Conservation (phyloP, 257 asterid species). For the Solanum medicagineum region DNA sequence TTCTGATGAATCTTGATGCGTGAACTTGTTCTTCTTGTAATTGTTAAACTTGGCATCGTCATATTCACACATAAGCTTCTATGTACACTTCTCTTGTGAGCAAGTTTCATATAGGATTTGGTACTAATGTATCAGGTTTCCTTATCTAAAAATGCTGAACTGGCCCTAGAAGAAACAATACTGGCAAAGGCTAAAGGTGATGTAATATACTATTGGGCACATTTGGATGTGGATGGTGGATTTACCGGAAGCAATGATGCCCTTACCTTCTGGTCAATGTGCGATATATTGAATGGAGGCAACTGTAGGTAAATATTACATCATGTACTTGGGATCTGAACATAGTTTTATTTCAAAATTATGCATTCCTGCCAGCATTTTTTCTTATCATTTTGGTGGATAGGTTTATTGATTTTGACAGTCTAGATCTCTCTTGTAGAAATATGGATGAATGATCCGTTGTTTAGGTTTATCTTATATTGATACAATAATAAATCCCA, state of each 20-base stretch:
- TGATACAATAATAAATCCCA: not conserved
- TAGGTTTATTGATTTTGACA: not conserved
- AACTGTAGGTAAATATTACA: constrained; percentile 70
- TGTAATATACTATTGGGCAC: constrained; percentile 78
- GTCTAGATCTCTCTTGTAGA: not conserved
- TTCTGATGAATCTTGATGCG: not conserved
- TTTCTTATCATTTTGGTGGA: not conserved
- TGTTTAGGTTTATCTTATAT: not conserved
- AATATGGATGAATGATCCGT: not conserved
- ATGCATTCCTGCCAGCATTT: not conserved
- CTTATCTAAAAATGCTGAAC: constrained; percentile 65
- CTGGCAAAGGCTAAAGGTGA: constrained; percentile 68
- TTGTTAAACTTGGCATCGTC: not conserved
- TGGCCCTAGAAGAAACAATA: constrained; percentile 61
- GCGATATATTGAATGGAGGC: constrained; percentile 91
- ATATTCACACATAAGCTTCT: not conserved
- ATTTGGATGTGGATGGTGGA: constrained; percentile 58
- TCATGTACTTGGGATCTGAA: not conserved
- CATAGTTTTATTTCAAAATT: not conserved
- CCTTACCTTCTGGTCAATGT: constrained; percentile 92
- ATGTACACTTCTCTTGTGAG: not conserved
- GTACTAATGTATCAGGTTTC: constrained; percentile 40
- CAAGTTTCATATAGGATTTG: not conserved
- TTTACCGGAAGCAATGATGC: constrained; percentile 45
- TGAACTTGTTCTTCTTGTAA: not conserved